A percentile compares a stretch with the other conserved stretches of the same genome.
These are phyloP conservation scores for Magnaporthales sp. DNA, from an alignment of 2,329 filamentous ascomycete species.

Conservation along the genomic window DNA sequence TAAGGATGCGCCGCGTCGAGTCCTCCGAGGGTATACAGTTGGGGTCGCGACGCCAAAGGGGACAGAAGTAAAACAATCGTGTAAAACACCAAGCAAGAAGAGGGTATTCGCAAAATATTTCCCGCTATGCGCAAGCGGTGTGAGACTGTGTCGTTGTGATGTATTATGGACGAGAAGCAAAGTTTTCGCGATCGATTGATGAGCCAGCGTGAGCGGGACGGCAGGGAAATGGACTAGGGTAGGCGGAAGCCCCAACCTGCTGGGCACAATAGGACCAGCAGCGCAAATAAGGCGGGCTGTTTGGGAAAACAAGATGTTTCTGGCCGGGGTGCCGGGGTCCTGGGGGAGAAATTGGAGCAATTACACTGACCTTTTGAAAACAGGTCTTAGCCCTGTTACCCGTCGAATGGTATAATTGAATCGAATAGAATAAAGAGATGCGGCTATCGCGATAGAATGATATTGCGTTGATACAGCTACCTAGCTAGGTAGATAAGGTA, in stretches of 20 bases:
- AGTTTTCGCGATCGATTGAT: neutral
- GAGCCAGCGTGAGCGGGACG: constrained; percentile 1
- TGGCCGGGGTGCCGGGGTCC: neutral
- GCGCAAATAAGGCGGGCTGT: neutral
- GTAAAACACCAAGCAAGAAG: neutral
- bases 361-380: neutral
- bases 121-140: neutral
- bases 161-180: neutral
- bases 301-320: neutral
- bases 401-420: neutral
- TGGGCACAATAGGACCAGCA: neutral
- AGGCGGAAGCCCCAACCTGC: neutral
- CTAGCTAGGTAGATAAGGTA: neutral
- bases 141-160: neutral
- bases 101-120: neutral
- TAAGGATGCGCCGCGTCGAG: neutral
- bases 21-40: neutral
- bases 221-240: neutral
- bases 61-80: neutral
- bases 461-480: neutral
- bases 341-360: neutral
- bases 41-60: neutral
- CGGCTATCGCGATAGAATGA: neutral
- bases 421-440: neutral
- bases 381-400: neutral